Percentiles rank a stretch among this genome's conserved stretches.
Conservation (phyloP, 2,329 filamentous ascomycete species). For the Curvularia sp. region DNA sequence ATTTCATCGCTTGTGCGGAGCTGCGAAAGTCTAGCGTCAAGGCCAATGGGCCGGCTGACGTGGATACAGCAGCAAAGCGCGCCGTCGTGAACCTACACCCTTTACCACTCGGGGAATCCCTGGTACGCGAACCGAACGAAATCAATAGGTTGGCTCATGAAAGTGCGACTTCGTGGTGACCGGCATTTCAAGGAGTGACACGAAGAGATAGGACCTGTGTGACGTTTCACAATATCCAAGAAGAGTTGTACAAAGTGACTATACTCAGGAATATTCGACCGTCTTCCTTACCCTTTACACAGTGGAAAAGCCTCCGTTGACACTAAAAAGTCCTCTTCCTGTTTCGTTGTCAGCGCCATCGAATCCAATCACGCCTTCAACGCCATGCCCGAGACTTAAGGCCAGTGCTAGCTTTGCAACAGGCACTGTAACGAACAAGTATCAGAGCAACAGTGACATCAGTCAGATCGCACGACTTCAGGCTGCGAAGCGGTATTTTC, state of each 20-base stretch:
- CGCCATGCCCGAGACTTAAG: background rate
- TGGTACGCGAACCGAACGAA: background rate
- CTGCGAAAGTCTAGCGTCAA: background rate
- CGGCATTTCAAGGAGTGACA: background rate
- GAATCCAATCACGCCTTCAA: background rate
- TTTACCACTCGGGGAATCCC: background rate
- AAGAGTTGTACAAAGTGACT: background rate
- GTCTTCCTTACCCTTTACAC: background rate
- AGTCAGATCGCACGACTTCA: background rate
- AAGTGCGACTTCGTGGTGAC: background rate
- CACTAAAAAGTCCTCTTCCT: background rate
- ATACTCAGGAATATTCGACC: too few species aligned
- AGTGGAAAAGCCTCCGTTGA: background rate
- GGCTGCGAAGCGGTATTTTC: background rate
- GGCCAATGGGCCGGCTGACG: background rate
- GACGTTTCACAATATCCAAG: background rate
- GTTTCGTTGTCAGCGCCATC: background rate
- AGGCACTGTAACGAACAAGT: background rate
- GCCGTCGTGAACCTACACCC: background rate
- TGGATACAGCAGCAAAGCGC: background rate
- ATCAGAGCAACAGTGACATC: background rate
- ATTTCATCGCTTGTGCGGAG: background rate
- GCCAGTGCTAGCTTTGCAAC: background rate
- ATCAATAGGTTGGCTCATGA: background rate
- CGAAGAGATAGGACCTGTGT: too few species aligned